A percentile compares a stretch with the other conserved stretches of the same genome.
Evolutionary conservation across 306 rosid species (phyloP).

Genomic region (Sesbania bispinosa): DNA sequence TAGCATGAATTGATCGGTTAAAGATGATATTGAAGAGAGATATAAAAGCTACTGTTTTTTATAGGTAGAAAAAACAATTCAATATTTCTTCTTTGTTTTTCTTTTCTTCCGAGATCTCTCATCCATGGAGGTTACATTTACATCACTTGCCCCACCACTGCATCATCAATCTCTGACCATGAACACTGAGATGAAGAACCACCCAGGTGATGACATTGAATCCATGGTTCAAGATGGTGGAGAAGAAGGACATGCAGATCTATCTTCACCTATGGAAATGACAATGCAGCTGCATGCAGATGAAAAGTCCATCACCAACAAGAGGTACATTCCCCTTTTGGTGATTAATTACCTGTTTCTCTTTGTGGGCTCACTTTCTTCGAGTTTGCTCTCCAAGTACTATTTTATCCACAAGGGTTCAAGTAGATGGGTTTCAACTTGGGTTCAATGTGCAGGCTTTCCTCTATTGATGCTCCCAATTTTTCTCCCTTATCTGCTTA

Average conservation of each 20-base stretch:
- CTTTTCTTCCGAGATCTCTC: no score
- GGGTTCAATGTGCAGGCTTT: conserved; percentile 66
- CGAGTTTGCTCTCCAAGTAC: conserved; percentile 58
- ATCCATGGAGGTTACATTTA: neutral
- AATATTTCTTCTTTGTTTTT: no score
- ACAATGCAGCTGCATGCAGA: conserved; percentile 4
- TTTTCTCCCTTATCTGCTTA: conserved; percentile 34
- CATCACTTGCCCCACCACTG: neutral
- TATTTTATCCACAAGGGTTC: conserved; percentile 72
- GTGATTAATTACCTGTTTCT: conserved; percentile 45
- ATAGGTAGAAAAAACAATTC: no score
- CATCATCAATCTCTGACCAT: neutral
- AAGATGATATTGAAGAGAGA: no score
- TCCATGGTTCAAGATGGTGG: neutral
- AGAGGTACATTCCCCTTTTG: conserved; percentile 46
- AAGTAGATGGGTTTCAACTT: conserved; percentile 65
- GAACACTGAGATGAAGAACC: no score
- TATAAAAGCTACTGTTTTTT: no score
- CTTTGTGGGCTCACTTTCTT: conserved; percentile 56
- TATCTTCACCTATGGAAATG: neutral
- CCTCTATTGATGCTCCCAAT: conserved; percentile 55
- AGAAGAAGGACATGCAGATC: neutral
- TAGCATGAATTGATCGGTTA: no score
- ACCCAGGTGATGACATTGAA: neutral
- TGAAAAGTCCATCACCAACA: conserved; percentile 30